These are phyloP conservation scores for Sambucus nigra DNA, from an alignment of 129 eudicot genomes.

Conservation along the genomic window DNA sequence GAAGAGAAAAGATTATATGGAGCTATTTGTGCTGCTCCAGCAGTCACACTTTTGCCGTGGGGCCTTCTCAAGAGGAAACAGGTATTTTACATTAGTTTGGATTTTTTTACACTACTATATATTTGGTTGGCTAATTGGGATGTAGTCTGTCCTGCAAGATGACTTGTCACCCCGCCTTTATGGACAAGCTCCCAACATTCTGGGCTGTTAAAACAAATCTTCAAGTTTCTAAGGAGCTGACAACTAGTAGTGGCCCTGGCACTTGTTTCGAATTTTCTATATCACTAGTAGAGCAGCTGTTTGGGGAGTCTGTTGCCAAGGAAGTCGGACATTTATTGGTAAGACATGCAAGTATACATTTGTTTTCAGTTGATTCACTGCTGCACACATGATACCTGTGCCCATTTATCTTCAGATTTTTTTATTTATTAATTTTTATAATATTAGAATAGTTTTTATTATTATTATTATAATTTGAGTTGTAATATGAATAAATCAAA, in stretches of 20 bases:
- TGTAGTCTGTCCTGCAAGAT: constrained; percentile 35
- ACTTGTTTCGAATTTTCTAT: constrained; percentile 73
- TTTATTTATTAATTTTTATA: no score
- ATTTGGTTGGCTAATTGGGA: constrained; percentile 9
- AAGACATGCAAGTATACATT: constrained; percentile 17
- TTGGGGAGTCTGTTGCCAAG: constrained; percentile 52
- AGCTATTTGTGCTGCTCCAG: constrained; percentile 99
- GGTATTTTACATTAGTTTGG: constrained; percentile 24
- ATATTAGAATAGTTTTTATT: no score
- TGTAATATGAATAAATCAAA: no score
- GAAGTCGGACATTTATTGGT: constrained; percentile 53
- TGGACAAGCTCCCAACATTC: constrained; percentile 74
- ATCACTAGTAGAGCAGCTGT: constrained; percentile 68
- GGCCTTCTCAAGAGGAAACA: constrained; percentile 75
- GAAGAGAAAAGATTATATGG: constrained; percentile 76
- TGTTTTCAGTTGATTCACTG: not conserved
- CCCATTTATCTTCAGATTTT: no score
- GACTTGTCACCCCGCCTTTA: constrained; percentile 94
- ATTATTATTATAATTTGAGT: no score
- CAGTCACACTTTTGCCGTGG: constrained; percentile 95
- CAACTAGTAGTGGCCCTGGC: constrained; percentile 98
- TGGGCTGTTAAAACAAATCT: constrained; percentile 79
- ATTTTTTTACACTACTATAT: constrained; percentile 2
- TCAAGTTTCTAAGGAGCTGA: constrained; percentile 75
- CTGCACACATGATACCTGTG: no score